Conservation (phyloP, 2,329 filamentous ascomycete genomes). For the Rhytidhysteron rufulum region DNA sequence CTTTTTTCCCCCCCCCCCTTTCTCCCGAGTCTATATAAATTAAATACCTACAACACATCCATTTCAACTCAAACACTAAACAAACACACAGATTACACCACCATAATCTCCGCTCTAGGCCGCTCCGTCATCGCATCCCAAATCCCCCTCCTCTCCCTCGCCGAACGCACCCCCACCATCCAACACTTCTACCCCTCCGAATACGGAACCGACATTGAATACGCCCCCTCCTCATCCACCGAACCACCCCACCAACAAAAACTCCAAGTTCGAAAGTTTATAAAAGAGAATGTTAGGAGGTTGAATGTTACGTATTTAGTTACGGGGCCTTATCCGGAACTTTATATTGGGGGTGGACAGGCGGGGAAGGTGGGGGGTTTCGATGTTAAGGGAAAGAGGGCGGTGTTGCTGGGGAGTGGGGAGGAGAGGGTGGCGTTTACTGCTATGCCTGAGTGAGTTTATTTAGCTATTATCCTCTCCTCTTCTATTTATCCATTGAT, state of each 20-base stretch:
- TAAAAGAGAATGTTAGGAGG: constrained; percentile 51
- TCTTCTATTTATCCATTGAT: not conserved
- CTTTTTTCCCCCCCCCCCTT: not conserved
- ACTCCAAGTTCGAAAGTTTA: constrained; percentile 61
- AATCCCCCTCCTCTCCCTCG: constrained; percentile 58
- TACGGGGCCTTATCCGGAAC: constrained; percentile 65
- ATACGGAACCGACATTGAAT: constrained; percentile 64
- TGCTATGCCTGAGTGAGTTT: constrained; percentile 66
- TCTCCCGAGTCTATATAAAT: not conserved
- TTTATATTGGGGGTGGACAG: constrained; percentile 51
- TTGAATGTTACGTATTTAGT: constrained; percentile 65
- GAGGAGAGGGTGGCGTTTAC: constrained; percentile 63
- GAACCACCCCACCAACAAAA: constrained; percentile 70
- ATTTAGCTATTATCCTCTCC: too few species aligned
- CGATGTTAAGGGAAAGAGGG: constrained; percentile 54
- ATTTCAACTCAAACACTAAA: not conserved
- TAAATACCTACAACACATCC: too few species aligned
- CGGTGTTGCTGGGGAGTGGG: constrained; percentile 60
- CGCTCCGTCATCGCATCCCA: constrained; percentile 60
- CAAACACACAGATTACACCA: constrained; percentile 51
- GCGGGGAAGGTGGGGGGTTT: constrained; percentile 53
- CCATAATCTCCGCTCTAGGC: constrained; percentile 62
- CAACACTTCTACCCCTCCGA: constrained; percentile 66
- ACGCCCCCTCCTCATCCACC: constrained; percentile 51
- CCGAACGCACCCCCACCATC: constrained; percentile 52